Base-by-base conservation (phyloP, 208 protist genomes). In the Willaertia magna region DNA sequence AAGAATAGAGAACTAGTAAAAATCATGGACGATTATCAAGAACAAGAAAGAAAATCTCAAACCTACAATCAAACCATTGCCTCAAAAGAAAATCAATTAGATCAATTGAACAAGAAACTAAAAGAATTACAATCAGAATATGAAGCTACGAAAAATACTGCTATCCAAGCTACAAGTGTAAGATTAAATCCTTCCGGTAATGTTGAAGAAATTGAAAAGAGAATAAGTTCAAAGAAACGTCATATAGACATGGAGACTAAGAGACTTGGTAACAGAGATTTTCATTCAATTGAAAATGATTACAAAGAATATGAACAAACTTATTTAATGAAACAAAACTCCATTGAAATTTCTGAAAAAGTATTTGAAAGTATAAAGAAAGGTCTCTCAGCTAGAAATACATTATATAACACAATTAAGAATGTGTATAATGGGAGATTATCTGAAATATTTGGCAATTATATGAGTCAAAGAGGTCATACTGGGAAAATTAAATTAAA, bases 401-500 rank as follows among this genome's bases (percentile, higher is more conserved):
- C 7, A 22, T 20, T 18, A 40, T 59, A 18, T 44, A 39, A 2
- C 11, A 18, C 4, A 16, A 26, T 83, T 39, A 83, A n/a, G 42
- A 4, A 16, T 11, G 1, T 2, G 6, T 40, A 39, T 55, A 26
- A 22, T 20, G 0, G 2, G 0, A 42, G 14, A 0, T n/a, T 83
- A 4, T 43, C n/a, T 26, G 1, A 40, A 34, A 4, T 39, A 4
- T 83, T 83, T 40, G 20, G n/a, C 22, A 4, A 18, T 83, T 83
- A 55, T n/a, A 51, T 83, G 43, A n/a, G 14, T 47, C 46, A 83
- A 55, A 82, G n/a, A 42, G 78, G 78, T 26, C 78, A 83, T n/a
- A 39, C 43, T 42, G 78, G 78, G 22, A 0, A 40, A 30, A 55
- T 83, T 7, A 2, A 39, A 42, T 9, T 83, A n/a, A 46, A 83